phyloP scores from a whole-genome alignment of 2,329 filamentous ascomycete species.

The Nothopassalora personata region DNA sequence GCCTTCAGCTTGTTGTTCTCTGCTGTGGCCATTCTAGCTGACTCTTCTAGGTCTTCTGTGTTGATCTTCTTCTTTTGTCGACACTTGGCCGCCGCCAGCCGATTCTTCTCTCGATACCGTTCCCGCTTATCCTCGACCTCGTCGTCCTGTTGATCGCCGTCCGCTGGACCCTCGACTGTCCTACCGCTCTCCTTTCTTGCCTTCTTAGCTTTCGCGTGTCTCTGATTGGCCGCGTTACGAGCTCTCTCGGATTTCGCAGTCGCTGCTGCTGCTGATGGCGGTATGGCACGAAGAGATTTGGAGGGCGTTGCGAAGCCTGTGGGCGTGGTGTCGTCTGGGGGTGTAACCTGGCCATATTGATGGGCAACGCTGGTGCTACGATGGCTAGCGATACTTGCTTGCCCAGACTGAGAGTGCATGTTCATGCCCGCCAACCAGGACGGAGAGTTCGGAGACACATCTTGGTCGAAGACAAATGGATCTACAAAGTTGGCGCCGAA shows the following conservation, averaged over 20 bases:
- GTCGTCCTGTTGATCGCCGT: slow-evolving; percentile 9
- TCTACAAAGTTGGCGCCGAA: slow-evolving; percentile 3
- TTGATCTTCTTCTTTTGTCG: slow-evolving; percentile 63
- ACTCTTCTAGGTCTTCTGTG: slow-evolving; percentile 47
- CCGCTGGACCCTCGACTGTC: slow-evolving; percentile 5
- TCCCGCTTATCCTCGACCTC: slow-evolving; percentile 44
- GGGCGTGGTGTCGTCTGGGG: slow-evolving; percentile 29
- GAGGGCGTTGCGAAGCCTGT: slow-evolving; percentile 8
- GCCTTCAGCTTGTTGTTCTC: slow-evolving; percentile 29
- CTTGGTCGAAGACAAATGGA: slow-evolving; percentile 7
- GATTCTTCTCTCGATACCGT: slow-evolving; percentile 63
- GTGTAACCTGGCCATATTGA: slow-evolving; percentile 36
- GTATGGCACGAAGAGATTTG: not conserved
- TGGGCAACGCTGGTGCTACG: slow-evolving; percentile 19
- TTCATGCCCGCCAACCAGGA: slow-evolving; percentile 6
- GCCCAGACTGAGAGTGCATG: slow-evolving; percentile 8
- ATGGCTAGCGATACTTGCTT: slow-evolving; percentile 15
- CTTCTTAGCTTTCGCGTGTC: slow-evolving; percentile 28
- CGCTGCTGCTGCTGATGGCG: slow-evolving; percentile 6
- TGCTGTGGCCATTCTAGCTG: slow-evolving; percentile 36
- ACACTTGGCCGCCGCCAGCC: slow-evolving; percentile 68
- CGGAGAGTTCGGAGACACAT: slow-evolving; percentile 5
- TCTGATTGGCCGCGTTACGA: slow-evolving; percentile 29
- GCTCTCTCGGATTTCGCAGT: slow-evolving; percentile 28
- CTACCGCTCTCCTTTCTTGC: slow-evolving; percentile 19